Evolutionary conservation across 805 yeast species (phyloP).

Genomic region (Zygosaccharomyces siamensis): DNA sequence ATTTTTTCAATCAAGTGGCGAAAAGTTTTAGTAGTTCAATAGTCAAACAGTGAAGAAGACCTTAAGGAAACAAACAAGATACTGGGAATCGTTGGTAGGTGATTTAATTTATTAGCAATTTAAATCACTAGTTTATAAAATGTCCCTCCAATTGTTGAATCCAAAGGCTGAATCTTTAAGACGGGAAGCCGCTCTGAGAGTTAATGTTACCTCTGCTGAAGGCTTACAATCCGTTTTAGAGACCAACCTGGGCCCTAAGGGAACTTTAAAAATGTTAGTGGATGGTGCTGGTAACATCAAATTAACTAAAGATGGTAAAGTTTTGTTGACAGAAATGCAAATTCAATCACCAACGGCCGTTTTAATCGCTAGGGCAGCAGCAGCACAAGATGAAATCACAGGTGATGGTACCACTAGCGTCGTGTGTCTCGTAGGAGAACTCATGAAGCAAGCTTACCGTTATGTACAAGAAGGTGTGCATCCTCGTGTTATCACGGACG

Average conservation of each 20-base stretch:
- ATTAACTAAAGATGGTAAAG: conserved; percentile 96
- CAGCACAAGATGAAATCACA: conserved; percentile 98
- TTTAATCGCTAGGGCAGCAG: conserved; percentile 93
- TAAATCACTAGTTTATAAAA: conserved; percentile 11
- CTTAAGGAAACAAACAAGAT: background rate
- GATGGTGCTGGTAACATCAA: conserved; percentile 96
- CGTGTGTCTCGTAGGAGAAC: conserved; percentile 87
- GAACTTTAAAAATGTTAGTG: conserved; percentile 92
- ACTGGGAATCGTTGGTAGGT: background rate
- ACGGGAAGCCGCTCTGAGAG: conserved; percentile 91
- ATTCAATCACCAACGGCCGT: conserved; percentile 88
- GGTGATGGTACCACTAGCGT: conserved; percentile 99
- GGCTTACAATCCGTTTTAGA: conserved; percentile 91
- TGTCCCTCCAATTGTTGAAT: conserved; percentile 80
- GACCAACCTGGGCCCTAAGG: conserved; percentile 93
- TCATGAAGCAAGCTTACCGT: conserved; percentile 90
- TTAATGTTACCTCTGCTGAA: conserved; percentile 92
- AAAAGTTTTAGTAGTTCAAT: conserved; percentile 5
- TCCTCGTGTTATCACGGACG: conserved; percentile 91
- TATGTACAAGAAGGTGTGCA: conserved; percentile 91
- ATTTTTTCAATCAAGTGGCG: background rate
- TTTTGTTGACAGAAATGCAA: conserved; percentile 91
- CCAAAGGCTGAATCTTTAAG: conserved; percentile 98
- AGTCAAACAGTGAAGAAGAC: background rate
- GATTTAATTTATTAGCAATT: background rate